Evolutionary conservation across 345 rosid species (phyloP), one percentile per base, ranked within the genome.

Genomic region (Sisymbrium altissimum): DNA sequence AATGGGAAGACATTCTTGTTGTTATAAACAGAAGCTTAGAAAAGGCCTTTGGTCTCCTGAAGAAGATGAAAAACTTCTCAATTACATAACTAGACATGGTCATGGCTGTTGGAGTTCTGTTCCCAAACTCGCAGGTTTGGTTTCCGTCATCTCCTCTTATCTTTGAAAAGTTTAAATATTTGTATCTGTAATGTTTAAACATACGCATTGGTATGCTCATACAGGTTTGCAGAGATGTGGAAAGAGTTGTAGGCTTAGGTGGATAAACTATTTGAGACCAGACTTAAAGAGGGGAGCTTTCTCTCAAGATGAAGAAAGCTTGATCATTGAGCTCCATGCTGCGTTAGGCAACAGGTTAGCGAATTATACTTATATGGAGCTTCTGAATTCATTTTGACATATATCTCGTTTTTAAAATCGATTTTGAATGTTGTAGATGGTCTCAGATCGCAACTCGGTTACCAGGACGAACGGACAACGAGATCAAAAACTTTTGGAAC

Each of bases 21-120:
- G 91, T 59, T 81, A 76, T 74, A 86, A 84, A 78, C 92, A 87
- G 86, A 88, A 87, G 81, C 79, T 88, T 35, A 83, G 92, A 70
- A 91, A 91, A 83, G 97, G 97, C n/a, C 83, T 90, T 55, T 90
- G 97, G 97, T 90, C 94, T 48, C 97, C 94, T 5, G 94, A 90
- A 73, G 97, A 91, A 87, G 94, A 91, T 38, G 97, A 86, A 81
- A 91, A 87, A 49, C 92, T 91, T 67, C 86, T 88, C 58, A 83
- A 83, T 82, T 80, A 87, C 74, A 91, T 91, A 25, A 81, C 87
- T 21, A 86, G 84, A 66, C 81, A 84, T 71, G 97, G 97, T 4
- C 91, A 81, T 81, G 97, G 95, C 19, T 91, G 95, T 59, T 91
- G 97, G 97, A 88, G 95, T 67, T 87, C 95, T 74, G 92, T 91